These are phyloP conservation scores for Pharus latifolius DNA, from an alignment of 176 grass and related monocot genomes.

Conservation along the genomic window DNA sequence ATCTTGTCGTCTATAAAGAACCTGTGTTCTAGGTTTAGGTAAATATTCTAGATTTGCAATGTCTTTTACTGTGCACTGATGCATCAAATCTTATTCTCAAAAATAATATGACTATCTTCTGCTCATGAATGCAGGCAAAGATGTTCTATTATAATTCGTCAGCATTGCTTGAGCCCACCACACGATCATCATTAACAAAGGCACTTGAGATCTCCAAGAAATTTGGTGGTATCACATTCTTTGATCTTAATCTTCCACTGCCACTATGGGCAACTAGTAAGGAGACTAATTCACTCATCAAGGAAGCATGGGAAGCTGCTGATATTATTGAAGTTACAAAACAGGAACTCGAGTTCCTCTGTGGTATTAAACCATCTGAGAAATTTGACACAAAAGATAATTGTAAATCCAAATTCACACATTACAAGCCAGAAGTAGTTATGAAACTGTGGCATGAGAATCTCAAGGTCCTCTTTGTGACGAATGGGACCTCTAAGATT, in stretches of 20 bases:
- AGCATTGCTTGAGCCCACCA: constrained; percentile 47
- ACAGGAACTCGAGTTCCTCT: constrained; percentile 80
- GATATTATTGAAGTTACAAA: constrained; percentile 70
- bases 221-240: constrained; percentile 57
- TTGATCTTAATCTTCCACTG: constrained; percentile 72
- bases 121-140: constrained; percentile 59
- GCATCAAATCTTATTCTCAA: background rate
- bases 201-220: constrained; percentile 56
- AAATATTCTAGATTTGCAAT: background rate
- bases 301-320: constrained; percentile 61
- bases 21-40: background rate
- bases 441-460: constrained; percentile 64
- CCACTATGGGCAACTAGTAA: constrained; percentile 61
- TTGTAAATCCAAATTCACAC: constrained; percentile 45
- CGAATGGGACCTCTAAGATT: constrained; percentile 74
- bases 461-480: constrained; percentile 75
- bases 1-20: background rate
- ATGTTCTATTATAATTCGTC: constrained; percentile 93
- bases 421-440: constrained; percentile 46
- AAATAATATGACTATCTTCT: constrained; percentile 7
- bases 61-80: background rate
- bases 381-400: constrained; percentile 26
- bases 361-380: constrained; percentile 34
- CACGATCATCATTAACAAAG: constrained; percentile 40
- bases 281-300: constrained; percentile 46